A percentile compares a stretch with the other conserved stretches of the same genome.
Evolutionary conservation across 768 basidiomycete species (phyloP).

Genomic region (Russula emetica): DNA sequence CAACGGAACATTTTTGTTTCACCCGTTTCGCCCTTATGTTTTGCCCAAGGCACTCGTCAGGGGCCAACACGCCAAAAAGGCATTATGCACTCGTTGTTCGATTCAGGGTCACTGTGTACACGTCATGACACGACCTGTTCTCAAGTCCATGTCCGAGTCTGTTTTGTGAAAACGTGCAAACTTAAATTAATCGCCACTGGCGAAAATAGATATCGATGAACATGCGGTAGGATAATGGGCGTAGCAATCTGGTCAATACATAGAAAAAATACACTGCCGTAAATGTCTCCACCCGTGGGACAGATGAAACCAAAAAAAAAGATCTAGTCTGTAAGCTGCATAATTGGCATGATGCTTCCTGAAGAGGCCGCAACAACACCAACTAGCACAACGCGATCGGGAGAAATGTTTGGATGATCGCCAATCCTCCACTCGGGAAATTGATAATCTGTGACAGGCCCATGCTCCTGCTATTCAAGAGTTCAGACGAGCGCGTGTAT

Average conservation of each 20-base stretch:
- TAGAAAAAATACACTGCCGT: background rate
- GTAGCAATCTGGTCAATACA: background rate
- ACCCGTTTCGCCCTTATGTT: background rate
- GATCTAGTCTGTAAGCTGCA: slow-evolving; percentile 9
- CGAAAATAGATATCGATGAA: background rate
- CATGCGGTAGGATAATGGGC: background rate
- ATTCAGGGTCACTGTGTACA: background rate
- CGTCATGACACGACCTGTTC: too few species aligned
- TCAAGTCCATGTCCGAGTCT: background rate
- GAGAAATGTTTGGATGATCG: slow-evolving; percentile 10
- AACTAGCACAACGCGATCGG: slow-evolving; percentile 15
- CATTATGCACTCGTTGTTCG: background rate
- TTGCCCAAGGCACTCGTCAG: background rate
- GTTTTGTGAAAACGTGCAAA: background rate
- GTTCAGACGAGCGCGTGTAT: background rate
- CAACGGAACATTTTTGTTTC: background rate
- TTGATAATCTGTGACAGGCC: background rate
- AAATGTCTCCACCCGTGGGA: background rate
- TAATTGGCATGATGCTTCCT: slow-evolving; percentile 23
- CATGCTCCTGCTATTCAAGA: slow-evolving; percentile 14
- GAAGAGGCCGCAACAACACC: slow-evolving; percentile 20
- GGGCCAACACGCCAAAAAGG: background rate
- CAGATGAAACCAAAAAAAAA: background rate
- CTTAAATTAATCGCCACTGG: background rate
- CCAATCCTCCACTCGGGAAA: slow-evolving; percentile 19